Base-by-base conservation (phyloP, 371 early-diverging fungal genomes). In the Sporodiniella umbellata region DNA sequence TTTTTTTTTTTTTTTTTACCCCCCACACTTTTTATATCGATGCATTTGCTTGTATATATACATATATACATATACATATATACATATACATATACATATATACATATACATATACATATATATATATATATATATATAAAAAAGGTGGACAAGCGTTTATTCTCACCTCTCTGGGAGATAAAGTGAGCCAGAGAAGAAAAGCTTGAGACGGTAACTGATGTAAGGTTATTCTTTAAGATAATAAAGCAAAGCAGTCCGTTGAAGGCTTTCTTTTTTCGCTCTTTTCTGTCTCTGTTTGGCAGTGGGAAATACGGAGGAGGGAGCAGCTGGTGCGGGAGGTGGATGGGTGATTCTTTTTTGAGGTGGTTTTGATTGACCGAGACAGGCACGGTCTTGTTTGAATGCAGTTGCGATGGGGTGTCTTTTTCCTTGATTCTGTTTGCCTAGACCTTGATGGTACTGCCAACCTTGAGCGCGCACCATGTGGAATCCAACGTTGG, bases 381-480 rank as follows among this genome's bases (percentile, higher is more conserved):
- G 35, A 3, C 76, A 72, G 1, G 69, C 52, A 14, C 72, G 58
- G 54, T 81, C 79, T 26, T 72, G 72, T 35, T 79, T 79, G 7
- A 77, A 51, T 0, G 61, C 56, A 0, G 81, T 81, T 1, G 74
- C 70, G 0, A 81, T 59, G 3, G 81, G 79, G 40, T 75, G 76
- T 6, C 78, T 57, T 35, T 63, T 42, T 1, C 81, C 81, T 43
- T 79, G 62, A 1, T 67, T 65, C 1, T 56, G 26, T n/a, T 57
- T 62, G 0, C 81, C 81, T 15, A 81, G 53, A 1, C 81, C 79
- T 49, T 77, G 59, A 23, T 75, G 76, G 30, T 77, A 77, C 19
- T 72, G 60, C 81, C 81, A 81, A 3, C 81, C 81, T 64, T 74
- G 75, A 15, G 63, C 60, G 17, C 58, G 53, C 19, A 81, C 52